Evolutionary conservation across 2,329 filamentous ascomycete genomes (phyloP).

Genomic region (Rutstroemia sp.): DNA sequence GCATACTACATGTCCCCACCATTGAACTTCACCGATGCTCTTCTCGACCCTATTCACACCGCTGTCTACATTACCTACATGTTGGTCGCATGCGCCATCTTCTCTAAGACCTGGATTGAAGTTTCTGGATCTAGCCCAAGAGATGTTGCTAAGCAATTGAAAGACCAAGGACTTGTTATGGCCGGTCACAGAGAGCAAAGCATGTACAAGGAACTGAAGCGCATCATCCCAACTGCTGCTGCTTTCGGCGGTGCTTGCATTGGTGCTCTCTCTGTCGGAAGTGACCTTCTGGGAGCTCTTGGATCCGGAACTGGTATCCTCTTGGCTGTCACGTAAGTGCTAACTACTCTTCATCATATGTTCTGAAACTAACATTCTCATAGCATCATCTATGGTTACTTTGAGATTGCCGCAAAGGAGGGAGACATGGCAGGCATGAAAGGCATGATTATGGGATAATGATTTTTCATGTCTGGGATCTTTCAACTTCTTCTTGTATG

Average conservation of each 20-base stretch:
- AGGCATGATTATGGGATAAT: conserved; percentile 64
- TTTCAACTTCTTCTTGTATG: conserved; percentile 23
- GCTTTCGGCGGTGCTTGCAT: conserved; percentile 99
- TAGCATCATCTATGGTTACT: conserved; percentile 98
- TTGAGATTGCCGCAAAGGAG: conserved; percentile 98
- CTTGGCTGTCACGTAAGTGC: conserved; percentile 90
- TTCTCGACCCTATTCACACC: conserved; percentile 95
- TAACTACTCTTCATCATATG: not conserved
- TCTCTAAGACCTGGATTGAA: conserved; percentile 99
- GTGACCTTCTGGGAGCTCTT: conserved; percentile 90
- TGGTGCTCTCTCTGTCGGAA: conserved; percentile 90
- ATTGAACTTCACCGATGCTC: conserved; percentile 92
- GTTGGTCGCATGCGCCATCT: conserved; percentile 93
- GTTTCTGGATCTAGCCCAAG: conserved; percentile 95
- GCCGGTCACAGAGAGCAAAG: conserved; percentile 98
- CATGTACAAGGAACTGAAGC: conserved; percentile 99
- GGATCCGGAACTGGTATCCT: conserved; percentile 97
- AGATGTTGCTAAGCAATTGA: conserved; percentile 98
- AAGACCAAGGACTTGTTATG: conserved; percentile 99
- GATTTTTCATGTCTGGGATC: conserved; percentile 2
- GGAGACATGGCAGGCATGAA: conserved; percentile 84
- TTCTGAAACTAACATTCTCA: conserved; percentile 30
- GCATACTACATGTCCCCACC: conserved; percentile 99
- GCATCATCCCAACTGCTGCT: conserved; percentile 95
- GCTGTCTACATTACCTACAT: conserved; percentile 95